These are phyloP conservation scores for Circinella minor DNA, from an alignment of 371 early-diverging fungal genomes.

Conservation along the genomic window DNA sequence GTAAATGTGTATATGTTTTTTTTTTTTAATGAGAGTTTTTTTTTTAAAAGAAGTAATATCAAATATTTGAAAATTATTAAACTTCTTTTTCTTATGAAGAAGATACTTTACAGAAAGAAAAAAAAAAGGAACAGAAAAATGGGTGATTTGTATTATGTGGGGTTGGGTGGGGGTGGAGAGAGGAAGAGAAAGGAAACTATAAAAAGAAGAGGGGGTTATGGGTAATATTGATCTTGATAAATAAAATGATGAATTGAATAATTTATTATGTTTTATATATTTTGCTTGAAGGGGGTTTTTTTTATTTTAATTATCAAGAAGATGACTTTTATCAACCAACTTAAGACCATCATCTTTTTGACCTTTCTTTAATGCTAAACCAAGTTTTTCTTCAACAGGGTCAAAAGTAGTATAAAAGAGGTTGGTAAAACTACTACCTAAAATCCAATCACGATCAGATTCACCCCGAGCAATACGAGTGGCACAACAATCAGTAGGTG, in stretches of 20 bases:
- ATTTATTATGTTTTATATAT: no score
- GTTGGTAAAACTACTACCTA: constrained; percentile 48
- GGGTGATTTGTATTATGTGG: no score
- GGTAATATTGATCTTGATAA: background rate
- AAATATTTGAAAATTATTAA: background rate
- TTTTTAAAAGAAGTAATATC: no score
- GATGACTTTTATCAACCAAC: constrained; percentile 33
- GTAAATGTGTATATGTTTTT: no score
- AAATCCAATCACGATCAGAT: constrained; percentile 45
- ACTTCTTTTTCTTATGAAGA: background rate
- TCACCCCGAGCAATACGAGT: constrained; percentile 45
- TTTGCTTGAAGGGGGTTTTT: no score
- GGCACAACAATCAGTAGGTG: constrained; percentile 39
- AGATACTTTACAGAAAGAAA: constrained; percentile 4
- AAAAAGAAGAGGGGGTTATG: no score
- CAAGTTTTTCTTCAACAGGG: constrained; percentile 41
- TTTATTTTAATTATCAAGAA: no score
- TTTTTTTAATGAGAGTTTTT: no score
- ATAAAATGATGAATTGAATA: background rate
- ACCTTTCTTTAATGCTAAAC: constrained; percentile 47
- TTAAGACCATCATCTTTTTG: constrained; percentile 36
- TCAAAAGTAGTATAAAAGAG: constrained; percentile 51
- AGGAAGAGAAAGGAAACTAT: no score
- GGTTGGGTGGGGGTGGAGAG: background rate
- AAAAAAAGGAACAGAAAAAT: background rate